Percentiles rank a stretch among this genome's conserved stretches.
Conservation (phyloP, 257 asterid species). For the Cinchona pubescens region DNA sequence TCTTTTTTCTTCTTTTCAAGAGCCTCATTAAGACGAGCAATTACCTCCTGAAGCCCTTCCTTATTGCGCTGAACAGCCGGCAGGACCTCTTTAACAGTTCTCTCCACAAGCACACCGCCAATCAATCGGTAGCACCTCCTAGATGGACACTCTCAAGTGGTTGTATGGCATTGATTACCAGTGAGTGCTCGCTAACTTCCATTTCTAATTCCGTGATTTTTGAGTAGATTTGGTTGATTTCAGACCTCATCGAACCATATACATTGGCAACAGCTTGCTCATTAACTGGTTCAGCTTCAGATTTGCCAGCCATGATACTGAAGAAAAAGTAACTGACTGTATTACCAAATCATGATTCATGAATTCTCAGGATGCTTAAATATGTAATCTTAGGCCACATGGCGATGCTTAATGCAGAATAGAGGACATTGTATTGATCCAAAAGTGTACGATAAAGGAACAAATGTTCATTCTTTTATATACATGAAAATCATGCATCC, state of each 20-base stretch:
- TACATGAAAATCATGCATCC: not conserved
- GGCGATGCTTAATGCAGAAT: not conserved
- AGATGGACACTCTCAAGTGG: constrained; percentile 90
- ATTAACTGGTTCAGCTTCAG: constrained; percentile 67
- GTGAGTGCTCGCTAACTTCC: constrained; percentile 92
- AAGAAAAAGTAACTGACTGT: not conserved
- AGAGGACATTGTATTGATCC: not conserved
- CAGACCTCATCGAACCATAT: constrained; percentile 71
- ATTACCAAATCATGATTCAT: not conserved
- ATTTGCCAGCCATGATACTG: constrained; percentile 55
- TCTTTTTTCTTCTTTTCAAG: constrained; percentile 89
- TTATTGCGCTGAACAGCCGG: constrained; percentile 90
- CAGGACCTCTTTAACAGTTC: constrained; percentile 77
- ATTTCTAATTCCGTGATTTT: constrained; percentile 87
- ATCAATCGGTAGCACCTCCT: constrained; percentile 94
- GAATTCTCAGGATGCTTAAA: not conserved
- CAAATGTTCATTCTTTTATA: not conserved
- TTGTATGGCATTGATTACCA: constrained; percentile 82
- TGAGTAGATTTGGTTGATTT: constrained; percentile 81
- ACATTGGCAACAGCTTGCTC: constrained; percentile 92
- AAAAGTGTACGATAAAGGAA: not conserved
- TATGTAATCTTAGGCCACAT: not conserved
- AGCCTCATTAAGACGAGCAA: constrained; percentile 72
- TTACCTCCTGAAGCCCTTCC: constrained; percentile 93
- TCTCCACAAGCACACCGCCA: constrained; percentile 96